phyloP scores from a whole-genome alignment of 495 filamentous ascomycete species.

The Barbatosphaeria neglecta region DNA sequence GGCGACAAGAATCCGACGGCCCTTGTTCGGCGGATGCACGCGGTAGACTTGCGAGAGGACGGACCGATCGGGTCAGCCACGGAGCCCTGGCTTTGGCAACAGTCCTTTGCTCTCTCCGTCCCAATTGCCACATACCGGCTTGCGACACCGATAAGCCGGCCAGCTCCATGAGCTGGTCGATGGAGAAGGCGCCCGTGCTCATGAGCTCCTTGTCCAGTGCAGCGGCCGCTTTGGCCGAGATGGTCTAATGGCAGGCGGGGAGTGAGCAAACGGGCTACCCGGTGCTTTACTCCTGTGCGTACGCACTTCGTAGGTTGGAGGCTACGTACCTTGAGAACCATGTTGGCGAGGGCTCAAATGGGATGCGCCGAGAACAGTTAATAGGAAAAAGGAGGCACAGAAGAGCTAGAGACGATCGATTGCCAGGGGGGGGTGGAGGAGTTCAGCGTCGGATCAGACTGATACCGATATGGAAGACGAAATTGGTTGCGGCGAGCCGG shows the following conservation, averaged over 20 bases:
- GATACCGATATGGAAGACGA: not conserved
- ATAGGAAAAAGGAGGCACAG: no score
- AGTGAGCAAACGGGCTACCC: no score
- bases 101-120: no score
- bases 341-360: constrained; percentile 4
- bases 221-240: constrained; percentile 76
- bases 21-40: constrained; percentile 63
- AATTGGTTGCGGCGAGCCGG: not conserved
- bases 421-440: no score
- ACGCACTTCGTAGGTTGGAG: no score
- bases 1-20: constrained; percentile 68
- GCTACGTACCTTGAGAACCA: constrained; percentile 38
- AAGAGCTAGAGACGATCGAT: no score
- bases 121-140: constrained; percentile 52
- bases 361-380: not conserved
- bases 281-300: no score
- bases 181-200: constrained; percentile 80
- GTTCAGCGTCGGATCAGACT: no score
- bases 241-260: constrained; percentile 43
- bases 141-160: constrained; percentile 90
- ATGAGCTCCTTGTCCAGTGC: constrained; percentile 90
- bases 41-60: constrained; percentile 51
- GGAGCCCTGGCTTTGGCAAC: no score
- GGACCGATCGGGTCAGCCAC: no score
- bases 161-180: constrained; percentile 96